phyloP scores from a whole-genome alignment of 2,329 filamentous ascomycete genomes.

The Celoporthe dispersa region DNA sequence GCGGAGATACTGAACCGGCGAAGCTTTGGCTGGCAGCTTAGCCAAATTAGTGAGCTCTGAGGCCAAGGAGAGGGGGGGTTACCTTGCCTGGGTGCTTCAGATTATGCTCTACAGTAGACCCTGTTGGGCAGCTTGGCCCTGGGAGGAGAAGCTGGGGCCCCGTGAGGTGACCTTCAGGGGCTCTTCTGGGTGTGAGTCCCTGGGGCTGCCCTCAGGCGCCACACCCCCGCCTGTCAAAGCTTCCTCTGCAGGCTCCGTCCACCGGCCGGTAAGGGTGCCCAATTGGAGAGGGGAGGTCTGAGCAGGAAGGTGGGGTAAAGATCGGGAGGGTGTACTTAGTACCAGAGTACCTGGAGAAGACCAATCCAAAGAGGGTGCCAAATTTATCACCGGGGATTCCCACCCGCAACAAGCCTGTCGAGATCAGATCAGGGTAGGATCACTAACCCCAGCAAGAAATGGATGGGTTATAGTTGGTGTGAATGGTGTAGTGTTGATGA shows the following conservation, averaged over 20 bases:
- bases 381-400: neutral
- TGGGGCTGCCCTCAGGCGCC: neutral
- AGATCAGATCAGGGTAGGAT: neutral
- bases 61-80: neutral
- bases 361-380: neutral
- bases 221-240: too few relatives aligned
- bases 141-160: neutral
- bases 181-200: neutral
- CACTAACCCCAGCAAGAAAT: neutral
- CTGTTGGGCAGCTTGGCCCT: neutral
- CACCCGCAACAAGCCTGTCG: neutral
- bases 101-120: neutral
- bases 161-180: neutral
- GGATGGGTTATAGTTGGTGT: too few relatives aligned
- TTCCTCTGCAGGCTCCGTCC: too few relatives aligned
- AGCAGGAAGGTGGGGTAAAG: too few relatives aligned
- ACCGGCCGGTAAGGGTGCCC: too few relatives aligned
- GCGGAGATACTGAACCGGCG: neutral
- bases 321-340: neutral
- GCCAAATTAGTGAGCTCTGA: neutral
- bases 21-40: neutral
- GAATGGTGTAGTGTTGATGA: neutral
- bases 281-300: too few relatives aligned
- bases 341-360: neutral
- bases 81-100: neutral